Percentiles rank a stretch among this genome's conserved stretches.
Evolutionary conservation across 176 grass and related monocot genomes (phyloP).

Genomic region (Carex littledalei): DNA sequence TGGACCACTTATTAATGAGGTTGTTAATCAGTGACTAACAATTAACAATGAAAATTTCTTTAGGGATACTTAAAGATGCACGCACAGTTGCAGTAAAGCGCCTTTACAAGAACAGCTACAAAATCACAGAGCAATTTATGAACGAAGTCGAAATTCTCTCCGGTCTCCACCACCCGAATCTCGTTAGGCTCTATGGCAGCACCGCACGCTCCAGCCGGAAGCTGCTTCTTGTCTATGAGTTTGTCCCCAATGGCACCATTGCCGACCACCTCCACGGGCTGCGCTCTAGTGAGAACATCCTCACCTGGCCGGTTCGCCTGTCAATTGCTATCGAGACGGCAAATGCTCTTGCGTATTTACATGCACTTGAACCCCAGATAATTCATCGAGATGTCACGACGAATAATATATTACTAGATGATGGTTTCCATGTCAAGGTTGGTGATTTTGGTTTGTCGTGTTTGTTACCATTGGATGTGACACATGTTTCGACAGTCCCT

Average conservation of each 20-base stretch:
- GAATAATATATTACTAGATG: slow-evolving; percentile 75
- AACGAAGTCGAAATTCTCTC: no score
- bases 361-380: slow-evolving; percentile 53
- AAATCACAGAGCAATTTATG: no score
- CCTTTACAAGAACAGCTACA: no score
- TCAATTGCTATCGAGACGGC: slow-evolving; percentile 85
- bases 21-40: not conserved
- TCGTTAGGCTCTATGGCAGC: no score
- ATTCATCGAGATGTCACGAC: slow-evolving; percentile 92
- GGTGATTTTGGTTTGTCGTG: slow-evolving; percentile 80
- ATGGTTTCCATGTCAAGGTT: slow-evolving; percentile 69
- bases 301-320: slow-evolving; percentile 63
- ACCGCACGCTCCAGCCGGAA: slow-evolving; percentile 45
- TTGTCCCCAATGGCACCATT: slow-evolving; percentile 70
- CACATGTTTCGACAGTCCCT: slow-evolving; percentile 60
- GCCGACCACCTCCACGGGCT: slow-evolving; percentile 82
- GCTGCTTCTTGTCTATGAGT: slow-evolving; percentile 82
- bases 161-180: no score
- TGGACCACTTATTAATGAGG: not conserved
- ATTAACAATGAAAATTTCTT: not conserved
- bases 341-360: slow-evolving; percentile 62
- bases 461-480: slow-evolving; percentile 60
- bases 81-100: no score
- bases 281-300: slow-evolving; percentile 18
- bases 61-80: not conserved